Evolutionary conservation across 2,329 filamentous ascomycete genomes (phyloP).

Genomic region (Corynespora cassiicola): DNA sequence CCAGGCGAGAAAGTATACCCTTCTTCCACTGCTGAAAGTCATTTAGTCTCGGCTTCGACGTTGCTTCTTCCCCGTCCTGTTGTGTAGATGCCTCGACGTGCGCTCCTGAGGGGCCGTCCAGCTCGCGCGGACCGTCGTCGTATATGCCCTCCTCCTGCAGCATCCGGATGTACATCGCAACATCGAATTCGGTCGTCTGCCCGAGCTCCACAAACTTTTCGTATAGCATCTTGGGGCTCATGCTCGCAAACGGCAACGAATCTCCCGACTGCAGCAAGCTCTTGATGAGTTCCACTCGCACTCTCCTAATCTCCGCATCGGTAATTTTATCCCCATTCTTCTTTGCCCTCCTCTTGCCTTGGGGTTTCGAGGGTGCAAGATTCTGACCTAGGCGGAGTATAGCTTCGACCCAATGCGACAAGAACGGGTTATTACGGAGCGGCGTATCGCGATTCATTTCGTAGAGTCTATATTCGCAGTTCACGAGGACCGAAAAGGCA

Average conservation of each 20-base stretch:
- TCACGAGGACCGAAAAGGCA: conserved; percentile 35
- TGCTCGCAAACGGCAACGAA: conserved; percentile 10
- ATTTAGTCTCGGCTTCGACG: conserved; percentile 9
- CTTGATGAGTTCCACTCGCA: conserved; percentile 35
- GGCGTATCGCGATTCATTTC: conserved; percentile 33
- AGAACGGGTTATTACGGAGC: conserved; percentile 45
- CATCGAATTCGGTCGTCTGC: conserved; percentile 25
- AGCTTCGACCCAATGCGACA: conserved; percentile 49
- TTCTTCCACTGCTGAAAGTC: conserved; percentile 28
- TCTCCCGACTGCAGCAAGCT: conserved; percentile 25
- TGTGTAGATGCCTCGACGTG: no score
- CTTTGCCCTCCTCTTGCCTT: neutral
- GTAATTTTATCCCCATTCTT: conserved; percentile 9
- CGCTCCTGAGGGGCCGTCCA: no score
- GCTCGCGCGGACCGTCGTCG: conserved; percentile 20
- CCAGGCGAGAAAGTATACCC: conserved; percentile 23
- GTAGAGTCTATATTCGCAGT: conserved; percentile 46
- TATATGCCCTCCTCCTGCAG: conserved; percentile 46
- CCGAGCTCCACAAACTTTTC: conserved; percentile 15
- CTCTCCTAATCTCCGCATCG: conserved; percentile 21
- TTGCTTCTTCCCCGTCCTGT: neutral
- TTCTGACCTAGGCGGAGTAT: conserved; percentile 25
- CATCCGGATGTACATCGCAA: conserved; percentile 38
- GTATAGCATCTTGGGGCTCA: conserved; percentile 24
- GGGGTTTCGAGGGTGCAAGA: no score